Conservation (phyloP, 129 eudicot genomes). For the Helichrysum umbraculigerum region DNA sequence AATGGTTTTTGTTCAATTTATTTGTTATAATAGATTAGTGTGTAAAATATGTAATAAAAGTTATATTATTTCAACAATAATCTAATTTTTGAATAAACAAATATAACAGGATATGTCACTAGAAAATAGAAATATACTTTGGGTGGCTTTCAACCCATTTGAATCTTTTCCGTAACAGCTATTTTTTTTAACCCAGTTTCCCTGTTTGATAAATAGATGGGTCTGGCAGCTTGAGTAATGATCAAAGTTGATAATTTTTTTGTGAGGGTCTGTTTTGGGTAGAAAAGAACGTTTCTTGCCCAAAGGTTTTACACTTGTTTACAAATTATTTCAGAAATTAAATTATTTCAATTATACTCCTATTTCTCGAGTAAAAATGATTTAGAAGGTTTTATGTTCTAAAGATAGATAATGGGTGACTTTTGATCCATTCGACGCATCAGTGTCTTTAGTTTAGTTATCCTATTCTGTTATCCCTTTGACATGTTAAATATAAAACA, state of each 20-base stretch:
- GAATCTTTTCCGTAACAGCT: background rate
- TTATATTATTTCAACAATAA: background rate
- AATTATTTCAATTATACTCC: background rate
- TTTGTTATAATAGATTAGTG: background rate
- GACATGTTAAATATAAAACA: background rate
- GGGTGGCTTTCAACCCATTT: background rate
- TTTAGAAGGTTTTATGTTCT: background rate
- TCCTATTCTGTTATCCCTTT: background rate
- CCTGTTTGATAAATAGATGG: background rate
- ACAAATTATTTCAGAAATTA: background rate
- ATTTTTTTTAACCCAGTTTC: background rate
- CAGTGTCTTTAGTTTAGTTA: background rate
- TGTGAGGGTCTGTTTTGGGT: background rate
- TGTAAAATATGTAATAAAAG: background rate
- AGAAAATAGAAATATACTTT: background rate
- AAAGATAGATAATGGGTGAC: background rate
- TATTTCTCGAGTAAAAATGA: background rate
- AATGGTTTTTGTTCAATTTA: background rate
- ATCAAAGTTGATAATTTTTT: background rate
- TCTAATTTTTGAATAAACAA: background rate
- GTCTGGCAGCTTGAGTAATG: background rate
- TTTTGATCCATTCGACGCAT: background rate
- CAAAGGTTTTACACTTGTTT: background rate
- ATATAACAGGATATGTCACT: background rate
- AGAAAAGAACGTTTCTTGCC: background rate